These are phyloP conservation scores for Tuctoria greenei DNA, from an alignment of 176 grass and related monocot genomes.

Conservation along the genomic window DNA sequence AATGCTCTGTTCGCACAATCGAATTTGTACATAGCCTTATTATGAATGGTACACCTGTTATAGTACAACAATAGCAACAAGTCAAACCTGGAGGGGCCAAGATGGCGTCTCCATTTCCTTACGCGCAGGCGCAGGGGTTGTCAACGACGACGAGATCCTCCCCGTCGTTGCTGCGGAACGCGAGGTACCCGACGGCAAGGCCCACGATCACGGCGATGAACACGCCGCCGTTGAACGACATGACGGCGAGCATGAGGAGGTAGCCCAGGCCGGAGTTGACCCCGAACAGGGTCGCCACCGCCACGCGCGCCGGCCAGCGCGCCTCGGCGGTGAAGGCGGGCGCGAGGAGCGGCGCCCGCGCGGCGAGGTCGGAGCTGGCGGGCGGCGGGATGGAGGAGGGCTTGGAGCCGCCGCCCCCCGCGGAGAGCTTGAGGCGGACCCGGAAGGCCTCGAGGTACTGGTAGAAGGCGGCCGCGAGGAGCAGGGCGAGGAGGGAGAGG, in stretches of 20 bases:
- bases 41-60: constrained; percentile 9
- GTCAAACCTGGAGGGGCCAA: constrained; percentile 23
- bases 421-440: constrained; percentile 62
- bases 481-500: constrained; percentile 72
- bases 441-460: constrained; percentile 94
- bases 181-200: constrained; percentile 72
- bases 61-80: constrained; percentile 32
- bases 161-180: constrained; percentile 72
- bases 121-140: constrained; percentile 87
- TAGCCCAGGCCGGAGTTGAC: constrained; percentile 86
- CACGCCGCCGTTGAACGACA: constrained; percentile 96
- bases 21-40: constrained; percentile 43
- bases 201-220: constrained; percentile 74
- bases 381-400: constrained; percentile 24
- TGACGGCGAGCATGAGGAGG: constrained; percentile 93
- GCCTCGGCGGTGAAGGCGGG: background rate
- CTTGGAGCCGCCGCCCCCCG: constrained; percentile 32
- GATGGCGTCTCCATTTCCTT: background rate
- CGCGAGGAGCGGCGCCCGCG: constrained; percentile 44
- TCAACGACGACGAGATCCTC: constrained; percentile 65
- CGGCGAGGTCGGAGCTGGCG: constrained; percentile 30
- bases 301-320: constrained; percentile 27
- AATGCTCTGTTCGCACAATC: constrained; percentile 34
- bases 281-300: constrained; percentile 64
- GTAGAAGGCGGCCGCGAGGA: constrained; percentile 82